phyloP scores from a whole-genome alignment of 495 filamentous ascomycete genomes.

The Clavariopsis aquatica region DNA sequence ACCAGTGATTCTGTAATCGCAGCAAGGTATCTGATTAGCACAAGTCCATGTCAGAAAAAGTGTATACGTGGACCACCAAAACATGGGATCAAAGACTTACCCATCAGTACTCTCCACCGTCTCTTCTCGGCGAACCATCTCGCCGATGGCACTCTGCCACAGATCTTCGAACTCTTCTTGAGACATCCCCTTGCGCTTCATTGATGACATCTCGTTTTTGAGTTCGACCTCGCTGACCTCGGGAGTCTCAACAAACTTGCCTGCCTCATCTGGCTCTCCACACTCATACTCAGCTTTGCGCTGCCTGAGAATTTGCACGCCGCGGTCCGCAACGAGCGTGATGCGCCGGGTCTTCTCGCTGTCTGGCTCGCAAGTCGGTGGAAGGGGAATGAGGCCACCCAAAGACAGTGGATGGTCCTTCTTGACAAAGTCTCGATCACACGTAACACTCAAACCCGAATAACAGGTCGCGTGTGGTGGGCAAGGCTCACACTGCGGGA shows the following conservation, averaged over 20 bases:
- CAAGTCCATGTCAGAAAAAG: constrained; percentile 26
- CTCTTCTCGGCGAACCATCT: constrained; percentile 80
- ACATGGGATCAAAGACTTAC: constrained; percentile 61
- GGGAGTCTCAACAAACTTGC: constrained; percentile 57
- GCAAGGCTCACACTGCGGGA: constrained; percentile 88
- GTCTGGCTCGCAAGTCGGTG: constrained; percentile 94
- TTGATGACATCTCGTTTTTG: constrained; percentile 70
- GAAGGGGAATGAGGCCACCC: constrained; percentile 76
- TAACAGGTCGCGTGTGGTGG: constrained; percentile 90
- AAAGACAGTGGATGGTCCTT: constrained; percentile 81
- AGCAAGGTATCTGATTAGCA: constrained; percentile 47
- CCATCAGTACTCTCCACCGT: constrained; percentile 66
- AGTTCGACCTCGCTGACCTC: constrained; percentile 74
- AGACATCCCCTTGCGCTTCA: constrained; percentile 74
- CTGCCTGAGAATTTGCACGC: constrained; percentile 83
- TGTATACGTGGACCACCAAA: constrained; percentile 4
- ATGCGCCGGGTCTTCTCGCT: constrained; percentile 87
- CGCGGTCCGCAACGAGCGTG: constrained; percentile 81
- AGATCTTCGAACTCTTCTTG: constrained; percentile 90
- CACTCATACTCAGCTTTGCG: constrained; percentile 88
- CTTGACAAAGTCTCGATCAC: constrained; percentile 84
- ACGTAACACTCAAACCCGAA: constrained; percentile 69
- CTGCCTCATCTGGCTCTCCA: constrained; percentile 68
- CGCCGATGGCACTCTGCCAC: constrained; percentile 82
- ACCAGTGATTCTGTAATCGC: constrained; percentile 63